Conservation (phyloP, 1,139 yeast species). For the Hanseniaspora uvarum region DNA sequence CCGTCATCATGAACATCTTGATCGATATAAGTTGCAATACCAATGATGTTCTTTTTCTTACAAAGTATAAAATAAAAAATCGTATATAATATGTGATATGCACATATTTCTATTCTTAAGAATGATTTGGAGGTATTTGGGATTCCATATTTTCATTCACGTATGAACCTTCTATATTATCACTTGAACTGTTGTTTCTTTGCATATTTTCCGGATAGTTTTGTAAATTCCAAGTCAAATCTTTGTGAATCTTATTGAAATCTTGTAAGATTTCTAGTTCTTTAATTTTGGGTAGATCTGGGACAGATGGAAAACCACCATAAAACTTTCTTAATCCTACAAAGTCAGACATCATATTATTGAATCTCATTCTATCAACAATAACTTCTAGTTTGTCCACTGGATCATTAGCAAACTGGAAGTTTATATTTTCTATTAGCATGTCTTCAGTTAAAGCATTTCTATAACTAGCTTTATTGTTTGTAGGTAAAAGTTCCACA, state of each 20-base stretch:
- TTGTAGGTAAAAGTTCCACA: constrained; percentile 2
- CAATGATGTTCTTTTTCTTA: not conserved
- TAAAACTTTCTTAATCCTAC: constrained; percentile 46
- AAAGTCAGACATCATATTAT: constrained; percentile 47
- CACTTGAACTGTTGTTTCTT: constrained; percentile 21
- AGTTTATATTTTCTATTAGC: constrained; percentile 29
- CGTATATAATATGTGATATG: not conserved
- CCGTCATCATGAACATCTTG: no score
- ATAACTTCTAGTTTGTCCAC: constrained; percentile 33
- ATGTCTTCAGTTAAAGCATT: constrained; percentile 28
- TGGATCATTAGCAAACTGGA: constrained; percentile 30
- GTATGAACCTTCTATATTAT: not conserved
- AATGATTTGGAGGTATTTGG: not conserved
- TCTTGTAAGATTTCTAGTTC: constrained; percentile 58
- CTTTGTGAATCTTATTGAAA: constrained; percentile 28
- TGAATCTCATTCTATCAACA: constrained; percentile 33
- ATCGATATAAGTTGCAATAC: no score
- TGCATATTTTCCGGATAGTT: constrained; percentile 23
- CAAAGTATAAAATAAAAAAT: not conserved
- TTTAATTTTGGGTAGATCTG: constrained; percentile 43
- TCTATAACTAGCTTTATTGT: constrained; percentile 9
- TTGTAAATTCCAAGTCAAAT: constrained; percentile 14
- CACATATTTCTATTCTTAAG: not conserved
- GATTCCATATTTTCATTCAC: not conserved
- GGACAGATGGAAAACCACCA: constrained; percentile 52